Percentiles rank a stretch among this genome's conserved stretches.
Conservation (phyloP, 805 yeast species). For the Debaryomyces maramus region DNA sequence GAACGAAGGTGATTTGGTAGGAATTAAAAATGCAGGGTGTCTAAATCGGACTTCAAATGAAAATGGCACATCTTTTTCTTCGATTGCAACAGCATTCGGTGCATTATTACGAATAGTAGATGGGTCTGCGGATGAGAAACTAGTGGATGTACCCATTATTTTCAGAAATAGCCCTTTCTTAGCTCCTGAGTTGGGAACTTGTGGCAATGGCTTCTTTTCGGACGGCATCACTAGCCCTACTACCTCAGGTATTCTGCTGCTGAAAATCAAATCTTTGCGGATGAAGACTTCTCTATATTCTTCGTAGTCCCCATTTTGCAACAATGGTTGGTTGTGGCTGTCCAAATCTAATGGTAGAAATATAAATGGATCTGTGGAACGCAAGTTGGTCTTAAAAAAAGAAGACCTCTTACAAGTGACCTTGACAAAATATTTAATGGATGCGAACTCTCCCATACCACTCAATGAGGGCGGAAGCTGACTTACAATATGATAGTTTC, state of each 20-base stretch:
- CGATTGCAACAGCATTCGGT: conserved; percentile 20
- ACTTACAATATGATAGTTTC: conserved; percentile 24
- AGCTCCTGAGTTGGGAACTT: conserved; percentile 15
- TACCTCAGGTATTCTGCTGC: conserved; percentile 43
- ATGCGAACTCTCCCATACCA: conserved; percentile 35
- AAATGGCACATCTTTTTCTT: conserved; percentile 37
- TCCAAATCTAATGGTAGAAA: conserved; percentile 52
- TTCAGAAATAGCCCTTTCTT: conserved; percentile 24
- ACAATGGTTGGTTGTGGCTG: conserved; percentile 19
- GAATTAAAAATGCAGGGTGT: conserved; percentile 48
- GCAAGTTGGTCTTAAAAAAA: conserved; percentile 45
- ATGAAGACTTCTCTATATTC: conserved; percentile 45
- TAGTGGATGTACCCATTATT: conserved; percentile 18
- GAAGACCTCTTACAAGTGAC: conserved; percentile 59
- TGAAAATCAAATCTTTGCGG: conserved; percentile 41
- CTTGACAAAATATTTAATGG: conserved; percentile 55
- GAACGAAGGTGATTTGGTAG: conserved; percentile 40
- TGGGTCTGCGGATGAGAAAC: conserved; percentile 1
- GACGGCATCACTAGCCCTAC: conserved; percentile 36
- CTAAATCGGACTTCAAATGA: conserved; percentile 50
- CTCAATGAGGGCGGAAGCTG: conserved; percentile 38
- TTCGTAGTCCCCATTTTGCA: conserved; percentile 17
- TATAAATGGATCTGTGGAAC: conserved; percentile 50
- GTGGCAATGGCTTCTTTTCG: conserved; percentile 16
- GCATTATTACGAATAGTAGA: conserved; percentile 10